A percentile compares a stretch with the other conserved stretches of the same genome.
Evolutionary conservation across 2,329 filamentous ascomycete species (phyloP).

Genomic region (Curvularia hawaiiensis): DNA sequence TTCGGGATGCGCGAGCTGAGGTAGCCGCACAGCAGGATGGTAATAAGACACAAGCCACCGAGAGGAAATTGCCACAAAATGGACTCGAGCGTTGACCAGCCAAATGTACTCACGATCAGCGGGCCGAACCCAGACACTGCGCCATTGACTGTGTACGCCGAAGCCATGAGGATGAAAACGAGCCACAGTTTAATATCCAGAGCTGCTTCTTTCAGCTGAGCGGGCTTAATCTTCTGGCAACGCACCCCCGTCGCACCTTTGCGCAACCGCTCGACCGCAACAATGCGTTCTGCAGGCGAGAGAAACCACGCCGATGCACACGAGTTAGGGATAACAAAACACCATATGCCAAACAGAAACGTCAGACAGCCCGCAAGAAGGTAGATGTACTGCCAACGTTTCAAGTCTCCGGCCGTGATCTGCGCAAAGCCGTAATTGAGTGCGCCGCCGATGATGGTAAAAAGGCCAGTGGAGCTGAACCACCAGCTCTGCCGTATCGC

Average conservation of each 20-base stretch:
- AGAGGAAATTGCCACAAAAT: conserved; percentile 72
- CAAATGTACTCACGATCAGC: conserved; percentile 49
- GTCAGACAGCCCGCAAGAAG: conserved; percentile 64
- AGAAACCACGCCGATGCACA: conserved; percentile 73
- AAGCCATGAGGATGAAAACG: conserved; percentile 47
- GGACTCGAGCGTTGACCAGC: conserved; percentile 48
- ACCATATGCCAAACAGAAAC: conserved; percentile 66
- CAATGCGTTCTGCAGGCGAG: conserved; percentile 64
- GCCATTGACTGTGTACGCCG: conserved; percentile 64
- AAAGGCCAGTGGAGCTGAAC: conserved; percentile 62
- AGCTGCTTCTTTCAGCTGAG: conserved; percentile 57
- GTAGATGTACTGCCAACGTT: conserved; percentile 71
- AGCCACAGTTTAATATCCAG: conserved; percentile 52
- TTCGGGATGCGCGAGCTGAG: conserved; percentile 65
- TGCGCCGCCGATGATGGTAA: conserved; percentile 41
- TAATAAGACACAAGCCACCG: conserved; percentile 69
- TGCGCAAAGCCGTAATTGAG: conserved; percentile 48
- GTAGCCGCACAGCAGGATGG: conserved; percentile 70
- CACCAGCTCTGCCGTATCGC: conserved; percentile 65
- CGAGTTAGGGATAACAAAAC: conserved; percentile 69
- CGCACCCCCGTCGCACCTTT: conserved; percentile 58
- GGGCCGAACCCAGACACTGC: conserved; percentile 49
- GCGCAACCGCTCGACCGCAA: conserved; percentile 54
- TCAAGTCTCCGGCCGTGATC: conserved; percentile 45
- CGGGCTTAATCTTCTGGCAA: conserved; percentile 58